Evolutionary conservation across 1,284 basidiomycete species (phyloP).

Genomic region (Chiua sp.): DNA sequence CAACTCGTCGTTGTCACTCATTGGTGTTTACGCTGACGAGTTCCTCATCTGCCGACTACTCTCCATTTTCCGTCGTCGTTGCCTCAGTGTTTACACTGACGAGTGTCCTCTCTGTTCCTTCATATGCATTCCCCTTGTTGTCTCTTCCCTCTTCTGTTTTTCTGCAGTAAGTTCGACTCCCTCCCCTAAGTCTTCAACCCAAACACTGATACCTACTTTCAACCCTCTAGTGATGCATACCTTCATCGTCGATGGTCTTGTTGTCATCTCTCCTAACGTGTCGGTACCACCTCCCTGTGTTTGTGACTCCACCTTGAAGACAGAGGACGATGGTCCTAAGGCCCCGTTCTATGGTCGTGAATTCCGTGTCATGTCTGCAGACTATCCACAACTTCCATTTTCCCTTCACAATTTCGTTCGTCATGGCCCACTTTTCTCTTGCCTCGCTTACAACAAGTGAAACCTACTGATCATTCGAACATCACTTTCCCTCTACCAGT

Average conservation of each 20-base stretch:
- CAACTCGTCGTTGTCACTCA: background rate
- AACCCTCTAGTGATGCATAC: background rate
- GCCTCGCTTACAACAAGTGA: slow-evolving; percentile 3
- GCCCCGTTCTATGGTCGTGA: background rate
- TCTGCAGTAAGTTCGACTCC: background rate
- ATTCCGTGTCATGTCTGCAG: background rate
- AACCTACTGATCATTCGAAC: background rate
- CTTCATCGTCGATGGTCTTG: too few species aligned
- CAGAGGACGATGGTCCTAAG: background rate
- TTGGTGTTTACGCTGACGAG: background rate
- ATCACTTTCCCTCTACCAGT: background rate
- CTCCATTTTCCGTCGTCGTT: background rate
- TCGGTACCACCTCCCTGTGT: background rate
- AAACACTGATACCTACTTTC: background rate
- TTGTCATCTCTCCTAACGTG: too few species aligned
- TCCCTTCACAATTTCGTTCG: background rate
- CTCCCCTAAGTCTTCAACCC: too few species aligned
- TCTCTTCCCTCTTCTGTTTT: background rate
- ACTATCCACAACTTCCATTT: slow-evolving; percentile 9
- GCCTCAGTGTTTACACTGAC: too few species aligned
- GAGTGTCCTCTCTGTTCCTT: background rate
- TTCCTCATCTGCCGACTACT: background rate
- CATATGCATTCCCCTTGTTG: background rate
- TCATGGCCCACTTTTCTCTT: slow-evolving; percentile 9
- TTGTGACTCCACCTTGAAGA: background rate